Percentiles rank a stretch among this genome's conserved stretches.
These are phyloP conservation scores for Phragmites australis DNA, from an alignment of 176 grass and related monocot genomes.

Conservation along the genomic window DNA sequence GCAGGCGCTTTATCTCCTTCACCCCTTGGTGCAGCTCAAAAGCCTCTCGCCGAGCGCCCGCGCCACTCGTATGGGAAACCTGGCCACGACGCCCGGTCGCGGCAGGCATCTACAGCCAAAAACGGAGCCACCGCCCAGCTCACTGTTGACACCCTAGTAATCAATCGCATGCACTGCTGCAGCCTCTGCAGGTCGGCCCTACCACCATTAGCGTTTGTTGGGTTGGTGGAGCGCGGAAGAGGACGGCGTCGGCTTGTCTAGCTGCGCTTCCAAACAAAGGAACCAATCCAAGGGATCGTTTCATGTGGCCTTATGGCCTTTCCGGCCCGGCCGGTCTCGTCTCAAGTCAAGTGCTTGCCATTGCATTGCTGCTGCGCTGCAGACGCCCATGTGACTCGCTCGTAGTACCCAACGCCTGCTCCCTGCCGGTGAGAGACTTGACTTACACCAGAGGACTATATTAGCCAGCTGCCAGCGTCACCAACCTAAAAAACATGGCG, in stretches of 20 bases:
- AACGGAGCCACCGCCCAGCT: background rate
- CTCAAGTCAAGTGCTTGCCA: background rate
- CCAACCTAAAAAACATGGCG: background rate
- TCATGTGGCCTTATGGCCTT: constrained; percentile 3
- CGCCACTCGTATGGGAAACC: no score
- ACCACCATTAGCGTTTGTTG: background rate
- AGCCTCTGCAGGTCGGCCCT: no score
- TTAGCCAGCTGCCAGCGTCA: background rate
- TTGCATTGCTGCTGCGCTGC: background rate
- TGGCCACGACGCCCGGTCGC: no score
- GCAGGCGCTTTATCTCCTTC: background rate
- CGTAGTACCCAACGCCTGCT: background rate
- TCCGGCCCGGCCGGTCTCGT: background rate
- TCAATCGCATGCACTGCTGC: background rate
- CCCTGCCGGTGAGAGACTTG: background rate
- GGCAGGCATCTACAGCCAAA: background rate
- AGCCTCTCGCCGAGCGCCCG: background rate
- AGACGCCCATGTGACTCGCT: background rate
- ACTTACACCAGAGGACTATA: background rate
- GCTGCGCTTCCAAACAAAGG: constrained; percentile 24
- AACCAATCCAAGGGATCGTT: background rate
- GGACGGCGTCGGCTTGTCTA: background rate
- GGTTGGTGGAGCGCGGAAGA: background rate
- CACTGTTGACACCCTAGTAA: background rate
- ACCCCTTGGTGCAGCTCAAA: background rate